Evolutionary conservation across 768 basidiomycete species (phyloP), one percentile per base, ranked within the genome.

Genomic region (Lentinus tigrinus): DNA sequence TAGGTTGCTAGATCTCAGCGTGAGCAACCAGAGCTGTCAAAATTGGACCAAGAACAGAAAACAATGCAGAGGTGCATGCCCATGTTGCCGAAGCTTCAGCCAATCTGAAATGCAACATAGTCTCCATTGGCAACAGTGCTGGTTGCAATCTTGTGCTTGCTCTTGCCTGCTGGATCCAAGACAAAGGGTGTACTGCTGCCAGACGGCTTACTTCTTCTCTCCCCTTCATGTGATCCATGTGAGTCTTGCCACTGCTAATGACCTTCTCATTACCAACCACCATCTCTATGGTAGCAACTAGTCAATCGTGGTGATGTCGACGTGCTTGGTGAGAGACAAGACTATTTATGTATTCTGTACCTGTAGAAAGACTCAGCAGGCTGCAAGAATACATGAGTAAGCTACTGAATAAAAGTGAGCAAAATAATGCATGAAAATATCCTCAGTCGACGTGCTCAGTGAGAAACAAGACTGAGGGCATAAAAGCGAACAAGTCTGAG

Each of bases 71-170:
- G 9, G 51, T 63, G 0, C 55, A 57, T 17, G 27, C 27, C 21
- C 62, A 48, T n/a, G 54, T 62, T 3, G 43, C 50, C 5, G 54
- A 52, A n/a, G 54, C 40, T 11, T 27, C 37, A 27, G 48, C 64
- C 43, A 62, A 65, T 61, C 44, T 61, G 55, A 27, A 36, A 17
- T 54, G 62, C 66, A 71, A 78, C 56, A 74, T 81, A 46, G 64
- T 82, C 26, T 73, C 82, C 43, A 76, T 81, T 36, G 82, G 81
- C n/a, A 81, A 82, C 58, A 80, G 79, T 58, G 79, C 82, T 0
- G 82, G 82, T 13, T 81, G 82, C 6, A 82, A 82, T 58, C 72
- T 83, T 1, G 80, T 78, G 1, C 74, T 83, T 9, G 76, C 80
- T 11, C 73, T 82, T 3, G 72, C 80, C 7, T 75, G 81, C 39